A percentile compares a stretch with the other conserved stretches of the same genome.
Evolutionary conservation across 2,329 filamentous ascomycete genomes (phyloP).

Genomic region (Sporothrix schenckii): DNA sequence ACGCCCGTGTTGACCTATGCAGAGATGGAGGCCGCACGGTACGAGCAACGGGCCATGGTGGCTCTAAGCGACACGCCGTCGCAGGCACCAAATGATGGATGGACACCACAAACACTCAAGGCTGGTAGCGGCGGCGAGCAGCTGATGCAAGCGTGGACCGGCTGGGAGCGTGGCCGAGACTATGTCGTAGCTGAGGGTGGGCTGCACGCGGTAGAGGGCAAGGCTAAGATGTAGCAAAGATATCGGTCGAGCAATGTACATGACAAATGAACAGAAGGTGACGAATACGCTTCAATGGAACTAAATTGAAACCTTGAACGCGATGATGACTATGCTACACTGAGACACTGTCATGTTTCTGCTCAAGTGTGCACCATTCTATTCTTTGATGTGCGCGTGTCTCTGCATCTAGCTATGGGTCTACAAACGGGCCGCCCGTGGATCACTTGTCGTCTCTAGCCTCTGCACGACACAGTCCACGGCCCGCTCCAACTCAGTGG

Average conservation of each 20-base stretch:
- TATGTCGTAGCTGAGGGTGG: not conserved
- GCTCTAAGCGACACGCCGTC: not conserved
- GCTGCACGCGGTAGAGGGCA: not conserved
- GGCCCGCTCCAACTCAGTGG: not conserved
- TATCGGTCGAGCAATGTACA: too few species aligned
- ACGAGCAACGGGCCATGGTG: slow-evolving; percentile 19
- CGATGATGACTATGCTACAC: too few species aligned
- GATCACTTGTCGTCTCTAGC: not conserved
- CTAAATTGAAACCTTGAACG: too few species aligned
- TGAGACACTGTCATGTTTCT: too few species aligned
- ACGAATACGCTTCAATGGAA: too few species aligned
- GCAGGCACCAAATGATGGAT: not conserved
- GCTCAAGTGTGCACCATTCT: too few species aligned
- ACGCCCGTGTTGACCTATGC: not conserved
- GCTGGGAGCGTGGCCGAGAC: not conserved
- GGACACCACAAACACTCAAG: not conserved
- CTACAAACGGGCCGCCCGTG: not conserved
- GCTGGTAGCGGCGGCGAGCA: not conserved
- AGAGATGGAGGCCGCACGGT: not conserved
- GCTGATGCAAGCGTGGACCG: not conserved
- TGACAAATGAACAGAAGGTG: too few species aligned
- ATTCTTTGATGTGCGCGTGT: too few species aligned
- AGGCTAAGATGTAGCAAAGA: not conserved
- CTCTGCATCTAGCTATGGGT: too few species aligned
- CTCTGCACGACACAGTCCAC: not conserved